Percentiles rank a stretch among this genome's conserved stretches.
Evolutionary conservation across 768 basidiomycete species (phyloP).

Genomic region (Mycena metata): DNA sequence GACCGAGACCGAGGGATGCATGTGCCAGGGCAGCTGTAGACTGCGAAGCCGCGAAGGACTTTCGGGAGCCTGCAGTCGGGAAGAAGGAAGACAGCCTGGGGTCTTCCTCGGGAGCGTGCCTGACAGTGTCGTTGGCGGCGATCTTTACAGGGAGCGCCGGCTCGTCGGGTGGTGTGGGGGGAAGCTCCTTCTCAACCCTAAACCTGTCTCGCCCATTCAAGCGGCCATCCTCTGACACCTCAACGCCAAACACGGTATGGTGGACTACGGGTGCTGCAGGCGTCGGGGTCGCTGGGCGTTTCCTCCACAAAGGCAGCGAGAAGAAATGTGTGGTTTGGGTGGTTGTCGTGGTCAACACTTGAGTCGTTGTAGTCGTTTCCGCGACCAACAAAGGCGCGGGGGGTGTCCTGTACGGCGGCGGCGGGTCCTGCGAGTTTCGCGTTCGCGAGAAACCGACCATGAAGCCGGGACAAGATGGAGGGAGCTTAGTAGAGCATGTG

Average conservation of each 20-base stretch:
- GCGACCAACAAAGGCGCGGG: slow-evolving; percentile 53
- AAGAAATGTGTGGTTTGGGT: slow-evolving; percentile 73
- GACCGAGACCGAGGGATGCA: slow-evolving; percentile 69
- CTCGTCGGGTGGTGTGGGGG: slow-evolving; percentile 58
- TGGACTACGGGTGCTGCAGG: slow-evolving; percentile 45
- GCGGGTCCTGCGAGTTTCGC: slow-evolving; percentile 41
- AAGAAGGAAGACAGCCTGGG: slow-evolving; percentile 21
- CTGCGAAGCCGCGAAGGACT: slow-evolving; percentile 39
- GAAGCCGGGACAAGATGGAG: slow-evolving; percentile 13
- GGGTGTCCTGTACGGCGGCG: slow-evolving; percentile 52
- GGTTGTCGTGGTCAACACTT: slow-evolving; percentile 60
- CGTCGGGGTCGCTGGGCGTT: slow-evolving; percentile 55
- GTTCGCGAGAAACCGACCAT: slow-evolving; percentile 48
- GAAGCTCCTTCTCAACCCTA: slow-evolving; percentile 64
- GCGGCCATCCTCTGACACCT: slow-evolving; percentile 43
- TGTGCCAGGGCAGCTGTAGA: slow-evolving; percentile 64
- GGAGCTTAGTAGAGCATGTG: not conserved
- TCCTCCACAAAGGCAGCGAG: slow-evolving; percentile 76
- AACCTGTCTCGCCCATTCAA: slow-evolving; percentile 40
- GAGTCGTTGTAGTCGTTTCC: slow-evolving; percentile 64
- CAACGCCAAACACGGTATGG: slow-evolving; percentile 44
- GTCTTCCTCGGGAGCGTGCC: slow-evolving; percentile 31
- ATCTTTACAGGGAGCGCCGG: slow-evolving; percentile 22
- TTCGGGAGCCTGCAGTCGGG: slow-evolving; percentile 27
- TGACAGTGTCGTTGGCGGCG: slow-evolving; percentile 5